These are phyloP conservation scores for Funneliformis geosporum DNA, from an alignment of 192 early-diverging fungal genomes.

Conservation along the genomic window DNA sequence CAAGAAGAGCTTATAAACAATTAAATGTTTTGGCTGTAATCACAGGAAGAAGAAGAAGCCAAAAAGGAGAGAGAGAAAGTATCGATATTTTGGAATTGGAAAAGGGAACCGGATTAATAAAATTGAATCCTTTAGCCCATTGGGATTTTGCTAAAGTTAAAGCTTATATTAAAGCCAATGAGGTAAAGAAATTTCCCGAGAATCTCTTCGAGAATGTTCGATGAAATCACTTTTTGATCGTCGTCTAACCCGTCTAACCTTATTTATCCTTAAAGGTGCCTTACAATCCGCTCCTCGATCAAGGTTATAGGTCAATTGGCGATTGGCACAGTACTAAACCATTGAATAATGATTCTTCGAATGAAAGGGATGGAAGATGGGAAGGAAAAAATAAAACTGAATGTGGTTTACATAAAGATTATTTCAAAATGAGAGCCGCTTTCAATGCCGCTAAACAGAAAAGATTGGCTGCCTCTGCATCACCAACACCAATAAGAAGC, in stretches of 20 bases:
- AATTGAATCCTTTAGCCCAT: slow-evolving; percentile 88
- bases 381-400: slow-evolving; percentile 85
- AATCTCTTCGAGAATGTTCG: no score
- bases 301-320: slow-evolving; percentile 90
- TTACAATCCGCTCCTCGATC: slow-evolving; percentile 86
- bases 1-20: slow-evolving; percentile 79
- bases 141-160: slow-evolving; percentile 93
- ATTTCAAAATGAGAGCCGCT: slow-evolving; percentile 86
- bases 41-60: slow-evolving; percentile 86
- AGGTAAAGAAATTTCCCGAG: slow-evolving; percentile 37
- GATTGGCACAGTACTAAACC: slow-evolving; percentile 89
- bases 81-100: not conserved
- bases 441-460: slow-evolving; percentile 63
- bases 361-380: slow-evolving; percentile 90
- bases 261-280: slow-evolving; percentile 59
- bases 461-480: not conserved
- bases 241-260: no score
- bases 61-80: slow-evolving; percentile 57
- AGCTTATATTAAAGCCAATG: slow-evolving; percentile 78
- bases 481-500: no score
- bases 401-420: slow-evolving; percentile 97
- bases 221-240: no score
- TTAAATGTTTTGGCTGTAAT: slow-evolving; percentile 77
- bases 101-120: slow-evolving; percentile 69
- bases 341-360: slow-evolving; percentile 59